phyloP scores from a whole-genome alignment of 306 rosid genomes.

The Phaseolus lunatus region DNA sequence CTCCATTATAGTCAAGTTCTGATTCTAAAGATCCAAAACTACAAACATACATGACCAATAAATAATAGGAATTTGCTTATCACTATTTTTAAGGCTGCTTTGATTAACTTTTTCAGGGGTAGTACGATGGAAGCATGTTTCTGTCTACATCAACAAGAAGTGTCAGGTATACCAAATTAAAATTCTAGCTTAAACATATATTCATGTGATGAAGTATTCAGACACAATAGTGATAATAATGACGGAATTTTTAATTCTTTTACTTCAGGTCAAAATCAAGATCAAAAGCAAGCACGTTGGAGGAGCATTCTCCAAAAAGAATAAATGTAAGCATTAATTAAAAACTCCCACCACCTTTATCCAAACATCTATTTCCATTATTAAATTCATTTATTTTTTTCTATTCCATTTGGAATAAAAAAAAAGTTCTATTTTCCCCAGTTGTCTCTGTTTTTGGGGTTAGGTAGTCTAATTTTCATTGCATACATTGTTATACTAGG shows the following conservation, averaged over 20 bases:
- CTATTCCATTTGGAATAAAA: slow-evolving; percentile 13
- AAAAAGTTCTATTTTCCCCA: slow-evolving; percentile 2
- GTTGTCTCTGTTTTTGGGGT: background rate
- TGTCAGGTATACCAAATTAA: slow-evolving; percentile 62
- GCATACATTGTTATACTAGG: slow-evolving; percentile 50
- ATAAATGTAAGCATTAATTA: slow-evolving; percentile 62
- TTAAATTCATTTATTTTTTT: background rate
- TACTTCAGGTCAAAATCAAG: slow-evolving; percentile 67
- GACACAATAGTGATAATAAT: background rate
- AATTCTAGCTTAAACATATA: background rate
- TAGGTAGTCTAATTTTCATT: slow-evolving; percentile 19
- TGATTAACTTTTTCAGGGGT: slow-evolving; percentile 56
- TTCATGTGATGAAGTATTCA: slow-evolving; percentile 5
- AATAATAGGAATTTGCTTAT: background rate
- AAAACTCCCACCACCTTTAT: slow-evolving; percentile 21
- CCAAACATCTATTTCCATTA: background rate
- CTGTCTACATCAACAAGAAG: slow-evolving; percentile 73
- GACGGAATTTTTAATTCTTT: background rate
- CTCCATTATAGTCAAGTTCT: slow-evolving; percentile 1
- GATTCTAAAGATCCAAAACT: background rate
- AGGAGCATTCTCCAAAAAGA: slow-evolving; percentile 88
- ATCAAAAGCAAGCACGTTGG: slow-evolving; percentile 85
- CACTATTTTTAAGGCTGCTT: slow-evolving; percentile 33
- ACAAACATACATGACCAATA: slow-evolving; percentile 13
- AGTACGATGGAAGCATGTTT: slow-evolving; percentile 72